Evolutionary conservation across 2,329 filamentous ascomycete genomes (phyloP), one percentile per base, ranked within the genome.

Genomic region (Fusarium acutatum): DNA sequence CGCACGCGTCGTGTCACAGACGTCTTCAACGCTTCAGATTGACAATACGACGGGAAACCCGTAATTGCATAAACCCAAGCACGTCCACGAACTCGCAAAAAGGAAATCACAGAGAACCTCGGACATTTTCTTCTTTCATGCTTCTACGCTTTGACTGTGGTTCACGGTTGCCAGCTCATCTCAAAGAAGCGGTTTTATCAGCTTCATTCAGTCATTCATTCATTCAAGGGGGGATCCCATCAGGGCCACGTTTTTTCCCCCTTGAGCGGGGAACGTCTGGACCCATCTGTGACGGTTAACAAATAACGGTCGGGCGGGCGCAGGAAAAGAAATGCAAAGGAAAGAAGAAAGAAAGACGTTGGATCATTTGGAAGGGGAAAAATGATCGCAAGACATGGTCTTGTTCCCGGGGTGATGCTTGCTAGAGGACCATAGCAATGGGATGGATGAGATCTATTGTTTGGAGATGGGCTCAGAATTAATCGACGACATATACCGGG

Each of bases 381-480:
- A 59, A 34, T 70, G 61, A 68, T 64, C 50, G 30, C 41, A 60
- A 32, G 52, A 56, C 47, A 59, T 47, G 49, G 28, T 62, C 37
- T 35, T n/a, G 52, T 54, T 67, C 35, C 69, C 47, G 57, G 72
- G 74, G 66, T 76, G 52, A 76, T 76, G 74, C 74, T 70, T 73
- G 74, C 64, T 63, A 58, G 59, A 49, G 65, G 69, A 73, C 74
- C 74, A 67, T 52, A 69, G 69, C 70, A 65, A 70, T 64, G 70
- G 67, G 74, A 73, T 66, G 64, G 40, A 44, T 60, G 53, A 72
- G 69, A 64, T 72, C 52, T 50, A 28, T 44, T 60, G 35, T 41
- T 67, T 53, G 43, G 41, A 38, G 40, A 32, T 24, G 35, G 41
- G 41, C 38, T 44, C 43, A 61, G 32, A 64, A 60, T 53, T 53